These are phyloP conservation scores for Backusella luteola DNA, from an alignment of 192 early-diverging fungal genomes.

Conservation along the genomic window DNA sequence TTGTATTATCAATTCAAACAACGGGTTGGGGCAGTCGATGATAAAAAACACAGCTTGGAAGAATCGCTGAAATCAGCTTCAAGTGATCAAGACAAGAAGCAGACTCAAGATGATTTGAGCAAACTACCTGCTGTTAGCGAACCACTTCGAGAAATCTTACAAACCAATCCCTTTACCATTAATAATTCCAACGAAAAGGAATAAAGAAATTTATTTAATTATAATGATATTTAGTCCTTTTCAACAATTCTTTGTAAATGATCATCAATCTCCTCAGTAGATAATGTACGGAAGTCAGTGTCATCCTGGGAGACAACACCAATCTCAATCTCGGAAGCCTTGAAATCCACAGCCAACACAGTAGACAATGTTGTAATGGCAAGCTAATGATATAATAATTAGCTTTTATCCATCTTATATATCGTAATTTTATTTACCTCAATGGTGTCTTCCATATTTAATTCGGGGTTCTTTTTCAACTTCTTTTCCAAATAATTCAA, in stretches of 20 bases:
- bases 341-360: slow-evolving; percentile 93
- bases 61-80: background rate
- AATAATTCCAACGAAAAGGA: background rate
- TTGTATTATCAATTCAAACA: slow-evolving; percentile 64
- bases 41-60: slow-evolving; percentile 21
- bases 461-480: slow-evolving; percentile 84
- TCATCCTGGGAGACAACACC: slow-evolving; percentile 80
- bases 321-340: slow-evolving; percentile 94
- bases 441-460: slow-evolving; percentile 84
- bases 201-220: background rate
- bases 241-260: slow-evolving; percentile 87
- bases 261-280: slow-evolving; percentile 82
- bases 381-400: slow-evolving; percentile 46
- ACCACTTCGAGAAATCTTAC: background rate
- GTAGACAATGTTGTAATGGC: slow-evolving; percentile 93
- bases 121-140: slow-evolving; percentile 6
- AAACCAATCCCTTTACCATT: background rate
- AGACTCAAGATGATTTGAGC: background rate
- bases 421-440: slow-evolving; percentile 61
- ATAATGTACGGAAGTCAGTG: slow-evolving; percentile 76
- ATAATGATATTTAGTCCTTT: slow-evolving; percentile 57
- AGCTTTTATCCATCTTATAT: background rate
- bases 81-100: background rate
- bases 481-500: slow-evolving; percentile 98
- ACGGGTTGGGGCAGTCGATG: slow-evolving; percentile 46